phyloP scores from a whole-genome alignment of 306 rosid species.

The Quercus bicolor region DNA sequence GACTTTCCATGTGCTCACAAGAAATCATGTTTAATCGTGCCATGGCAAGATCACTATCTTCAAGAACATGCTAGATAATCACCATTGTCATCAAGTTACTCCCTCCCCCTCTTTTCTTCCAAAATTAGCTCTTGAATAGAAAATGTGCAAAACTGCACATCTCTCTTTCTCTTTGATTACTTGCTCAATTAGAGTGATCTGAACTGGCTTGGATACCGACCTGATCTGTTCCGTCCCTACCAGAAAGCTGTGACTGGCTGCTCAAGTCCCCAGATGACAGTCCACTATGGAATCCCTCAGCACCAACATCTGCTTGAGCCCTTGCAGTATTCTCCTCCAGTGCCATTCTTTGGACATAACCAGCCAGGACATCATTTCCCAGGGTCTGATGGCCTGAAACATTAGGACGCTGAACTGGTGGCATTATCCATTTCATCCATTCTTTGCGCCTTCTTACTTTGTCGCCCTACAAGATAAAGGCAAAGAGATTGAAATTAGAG shows the following conservation, averaged over 20 bases:
- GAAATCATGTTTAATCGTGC: conserved; percentile 37
- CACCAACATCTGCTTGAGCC: conserved; percentile 17
- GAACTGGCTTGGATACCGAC: conserved; percentile 31
- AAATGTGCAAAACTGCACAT: conserved; percentile 29
- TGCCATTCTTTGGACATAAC: conserved; percentile 40
- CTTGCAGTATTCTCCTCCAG: conserved; percentile 35
- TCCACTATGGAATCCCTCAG: conserved; percentile 26
- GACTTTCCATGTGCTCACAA: conserved; percentile 33
- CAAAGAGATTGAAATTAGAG: not conserved
- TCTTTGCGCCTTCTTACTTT: conserved; percentile 67
- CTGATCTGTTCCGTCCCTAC: conserved; percentile 34
- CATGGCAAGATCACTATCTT: conserved; percentile 26
- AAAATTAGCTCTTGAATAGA: conserved; percentile 10
- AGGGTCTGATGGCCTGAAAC: conserved; percentile 27
- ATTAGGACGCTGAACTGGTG: conserved; percentile 37
- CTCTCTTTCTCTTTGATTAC: conserved; percentile 42
- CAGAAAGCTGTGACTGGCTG: conserved; percentile 33
- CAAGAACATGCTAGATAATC: conserved; percentile 23
- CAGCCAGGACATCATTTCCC: conserved; percentile 44
- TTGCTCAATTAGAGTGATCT: conserved; percentile 42
- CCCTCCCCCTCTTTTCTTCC: conserved; percentile 22
- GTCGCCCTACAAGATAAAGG: conserved; percentile 53
- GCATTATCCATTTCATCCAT: conserved; percentile 70
- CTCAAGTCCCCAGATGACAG: conserved; percentile 25
- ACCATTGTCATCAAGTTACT: conserved; percentile 27